Conservation (phyloP, 768 basidiomycete species). For the Leucosporidium scottii region DNA sequence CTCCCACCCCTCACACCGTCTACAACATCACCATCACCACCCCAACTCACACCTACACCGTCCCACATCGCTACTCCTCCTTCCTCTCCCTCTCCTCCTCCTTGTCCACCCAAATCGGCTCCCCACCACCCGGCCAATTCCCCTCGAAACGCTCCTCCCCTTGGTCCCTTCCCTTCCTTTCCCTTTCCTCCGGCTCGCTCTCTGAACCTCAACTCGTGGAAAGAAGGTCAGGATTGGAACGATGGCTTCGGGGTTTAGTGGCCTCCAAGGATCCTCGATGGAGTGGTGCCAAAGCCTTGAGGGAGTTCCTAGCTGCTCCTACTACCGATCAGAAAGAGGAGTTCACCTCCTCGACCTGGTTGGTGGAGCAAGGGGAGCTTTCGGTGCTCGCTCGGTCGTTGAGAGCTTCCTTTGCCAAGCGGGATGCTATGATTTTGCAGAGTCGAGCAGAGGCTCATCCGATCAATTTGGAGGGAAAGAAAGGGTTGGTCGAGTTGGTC, state of each 20-base stretch:
- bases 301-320: slow-evolving; percentile 59
- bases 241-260: slow-evolving; percentile 78
- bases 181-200: slow-evolving; percentile 51
- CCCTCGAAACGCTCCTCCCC: slow-evolving; percentile 78
- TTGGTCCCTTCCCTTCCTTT: slow-evolving; percentile 51
- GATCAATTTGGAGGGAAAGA: slow-evolving; percentile 76
- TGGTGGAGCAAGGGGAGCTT: slow-evolving; percentile 76
- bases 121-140: slow-evolving; percentile 68
- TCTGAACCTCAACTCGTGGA: slow-evolving; percentile 61
- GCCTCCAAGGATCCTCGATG: slow-evolving; percentile 72
- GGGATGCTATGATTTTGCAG: slow-evolving; percentile 73
- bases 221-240: slow-evolving; percentile 67
- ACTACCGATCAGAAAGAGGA: slow-evolving; percentile 24
- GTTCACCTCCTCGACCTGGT: slow-evolving; percentile 74
- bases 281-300: slow-evolving; percentile 70
- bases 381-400: slow-evolving; percentile 70
- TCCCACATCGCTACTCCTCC: slow-evolving; percentile 91
- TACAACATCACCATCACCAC: slow-evolving; percentile 79
- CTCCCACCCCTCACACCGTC: slow-evolving; percentile 56
- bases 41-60: slow-evolving; percentile 83
- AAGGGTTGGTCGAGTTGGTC: slow-evolving; percentile 69
- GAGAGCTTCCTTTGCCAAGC: slow-evolving; percentile 76
- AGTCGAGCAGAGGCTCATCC: slow-evolving; percentile 71
- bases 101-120: slow-evolving; percentile 67
- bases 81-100: slow-evolving; percentile 81